Percentiles rank a stretch among this genome's conserved stretches.
Conservation (phyloP, 2,329 filamentous ascomycete genomes). For the Dactylonectria macrodidyma region DNA sequence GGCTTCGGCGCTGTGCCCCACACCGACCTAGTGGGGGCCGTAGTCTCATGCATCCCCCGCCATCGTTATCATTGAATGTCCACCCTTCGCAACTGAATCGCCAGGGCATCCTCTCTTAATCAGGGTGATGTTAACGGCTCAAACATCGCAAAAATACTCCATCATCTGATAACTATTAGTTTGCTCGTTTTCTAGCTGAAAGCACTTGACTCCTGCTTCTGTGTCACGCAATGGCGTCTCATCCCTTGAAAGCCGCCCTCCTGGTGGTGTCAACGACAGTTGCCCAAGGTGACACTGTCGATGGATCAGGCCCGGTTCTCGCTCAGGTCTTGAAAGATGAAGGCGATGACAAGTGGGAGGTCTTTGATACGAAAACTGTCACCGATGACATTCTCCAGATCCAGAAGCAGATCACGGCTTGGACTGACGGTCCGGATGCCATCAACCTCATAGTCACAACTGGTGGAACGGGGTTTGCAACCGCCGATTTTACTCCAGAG, state of each 20-base stretch:
- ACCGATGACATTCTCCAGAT: slow-evolving; percentile 83
- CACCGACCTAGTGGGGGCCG: slow-evolving; percentile 45
- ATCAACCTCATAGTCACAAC: slow-evolving; percentile 89
- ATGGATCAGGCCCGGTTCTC: slow-evolving; percentile 79
- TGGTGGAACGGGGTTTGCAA: slow-evolving; percentile 93
- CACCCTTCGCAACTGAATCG: neutral
- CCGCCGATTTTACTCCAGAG: slow-evolving; percentile 90
- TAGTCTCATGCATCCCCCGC: slow-evolving; percentile 33
- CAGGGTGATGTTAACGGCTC: slow-evolving; percentile 2
- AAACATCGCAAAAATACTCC: neutral
- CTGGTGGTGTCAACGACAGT: slow-evolving; percentile 94
- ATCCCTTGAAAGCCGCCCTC: slow-evolving; percentile 79
- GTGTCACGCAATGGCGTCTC: slow-evolving; percentile 45
- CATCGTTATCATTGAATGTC: slow-evolving; percentile 30
- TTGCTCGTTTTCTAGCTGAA: too few relatives aligned
- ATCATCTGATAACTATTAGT: too few relatives aligned
- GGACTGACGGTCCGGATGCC: slow-evolving; percentile 76
- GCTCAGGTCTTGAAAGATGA: slow-evolving; percentile 77
- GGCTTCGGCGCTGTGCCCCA: slow-evolving; percentile 38
- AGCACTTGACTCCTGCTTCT: neutral
- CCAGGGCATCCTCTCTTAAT: slow-evolving; percentile 12
- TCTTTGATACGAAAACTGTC: slow-evolving; percentile 81
- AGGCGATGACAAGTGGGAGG: slow-evolving; percentile 79
- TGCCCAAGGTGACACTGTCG: slow-evolving; percentile 81
- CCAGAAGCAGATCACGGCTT: slow-evolving; percentile 78